phyloP scores from a whole-genome alignment of 2,329 filamentous ascomycete genomes.

The Proliferodiscus dingleyae region DNA sequence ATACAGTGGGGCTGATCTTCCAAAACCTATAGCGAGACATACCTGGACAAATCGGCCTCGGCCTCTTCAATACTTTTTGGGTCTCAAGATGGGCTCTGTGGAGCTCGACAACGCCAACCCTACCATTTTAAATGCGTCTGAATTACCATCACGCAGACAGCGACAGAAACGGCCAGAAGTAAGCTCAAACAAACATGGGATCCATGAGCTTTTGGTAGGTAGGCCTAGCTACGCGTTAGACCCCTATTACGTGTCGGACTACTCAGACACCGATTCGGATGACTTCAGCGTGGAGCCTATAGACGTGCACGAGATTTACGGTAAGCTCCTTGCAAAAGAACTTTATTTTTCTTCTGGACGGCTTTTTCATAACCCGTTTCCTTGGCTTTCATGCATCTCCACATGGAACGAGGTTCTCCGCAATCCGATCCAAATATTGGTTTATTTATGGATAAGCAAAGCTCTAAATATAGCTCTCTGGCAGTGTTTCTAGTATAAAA shows the following conservation, averaged over 20 bases:
- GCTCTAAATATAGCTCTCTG: conserved; percentile 1
- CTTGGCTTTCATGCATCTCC: not conserved
- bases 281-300: conserved; percentile 72
- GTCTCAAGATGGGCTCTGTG: conserved; percentile 10
- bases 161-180: conserved; percentile 45
- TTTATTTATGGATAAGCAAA: not conserved
- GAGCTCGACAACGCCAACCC: conserved; percentile 77
- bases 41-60: too few species aligned
- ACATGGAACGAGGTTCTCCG: not conserved
- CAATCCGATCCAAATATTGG: not conserved
- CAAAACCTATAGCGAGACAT: too few species aligned
- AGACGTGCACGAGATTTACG: conserved; percentile 95
- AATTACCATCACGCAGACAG: conserved; percentile 75
- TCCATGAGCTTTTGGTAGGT: conserved; percentile 26
- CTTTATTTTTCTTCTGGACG: not conserved
- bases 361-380: not conserved
- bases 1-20: too few species aligned
- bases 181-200: conserved; percentile 25
- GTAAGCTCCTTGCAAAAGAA: conserved; percentile 41
- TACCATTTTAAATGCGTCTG: conserved; percentile 80
- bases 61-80: not conserved
- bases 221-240: conserved; percentile 29
- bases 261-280: conserved; percentile 37
- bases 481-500: not conserved
- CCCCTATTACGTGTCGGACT: conserved; percentile 32